Conservation (phyloP, 2,329 filamentous ascomycete species). For the Monosporascus sp. region DNA sequence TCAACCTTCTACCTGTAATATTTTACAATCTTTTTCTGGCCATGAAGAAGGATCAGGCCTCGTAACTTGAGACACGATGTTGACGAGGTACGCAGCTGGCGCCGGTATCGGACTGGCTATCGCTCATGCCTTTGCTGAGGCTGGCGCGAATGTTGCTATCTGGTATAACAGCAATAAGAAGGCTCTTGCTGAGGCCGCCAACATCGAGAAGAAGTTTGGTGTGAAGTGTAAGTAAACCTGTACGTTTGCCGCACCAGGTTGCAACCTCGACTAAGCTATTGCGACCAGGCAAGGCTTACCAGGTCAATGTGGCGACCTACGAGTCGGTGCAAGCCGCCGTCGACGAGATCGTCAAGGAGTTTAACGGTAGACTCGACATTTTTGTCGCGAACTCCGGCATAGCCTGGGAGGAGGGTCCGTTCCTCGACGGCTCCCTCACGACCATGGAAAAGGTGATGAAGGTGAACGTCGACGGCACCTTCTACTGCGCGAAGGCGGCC, state of each 20-base stretch:
- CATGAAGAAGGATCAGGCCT: background rate
- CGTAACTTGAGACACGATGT: background rate
- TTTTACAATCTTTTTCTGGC: background rate
- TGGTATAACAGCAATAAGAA: slow-evolving; percentile 69
- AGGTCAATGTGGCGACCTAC: slow-evolving; percentile 54
- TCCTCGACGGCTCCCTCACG: slow-evolving; percentile 60
- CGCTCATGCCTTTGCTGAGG: slow-evolving; percentile 61
- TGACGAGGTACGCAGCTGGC: slow-evolving; percentile 11
- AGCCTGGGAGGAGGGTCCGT: slow-evolving; percentile 64
- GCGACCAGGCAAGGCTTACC: slow-evolving; percentile 51
- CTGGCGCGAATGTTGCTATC: slow-evolving; percentile 66
- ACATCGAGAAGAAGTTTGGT: slow-evolving; percentile 60
- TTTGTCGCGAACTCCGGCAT: slow-evolving; percentile 78
- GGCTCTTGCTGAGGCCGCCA: slow-evolving; percentile 55
- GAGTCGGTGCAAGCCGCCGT: slow-evolving; percentile 48
- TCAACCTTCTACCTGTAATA: slow-evolving; percentile 13
- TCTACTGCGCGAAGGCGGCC: slow-evolving; percentile 70
- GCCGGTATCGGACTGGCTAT: slow-evolving; percentile 61
- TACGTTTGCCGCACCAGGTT: background rate
- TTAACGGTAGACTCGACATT: slow-evolving; percentile 70
- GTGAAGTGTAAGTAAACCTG: slow-evolving; percentile 55
- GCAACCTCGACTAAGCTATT: no score
- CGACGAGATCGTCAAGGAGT: slow-evolving; percentile 54
- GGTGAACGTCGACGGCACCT: slow-evolving; percentile 72
- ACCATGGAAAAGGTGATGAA: slow-evolving; percentile 64